Percentiles rank a stretch among this genome's conserved stretches.
These are phyloP conservation scores for Seminavis robusta DNA, from an alignment of 108 stramenopile genomes.

Conservation along the genomic window DNA sequence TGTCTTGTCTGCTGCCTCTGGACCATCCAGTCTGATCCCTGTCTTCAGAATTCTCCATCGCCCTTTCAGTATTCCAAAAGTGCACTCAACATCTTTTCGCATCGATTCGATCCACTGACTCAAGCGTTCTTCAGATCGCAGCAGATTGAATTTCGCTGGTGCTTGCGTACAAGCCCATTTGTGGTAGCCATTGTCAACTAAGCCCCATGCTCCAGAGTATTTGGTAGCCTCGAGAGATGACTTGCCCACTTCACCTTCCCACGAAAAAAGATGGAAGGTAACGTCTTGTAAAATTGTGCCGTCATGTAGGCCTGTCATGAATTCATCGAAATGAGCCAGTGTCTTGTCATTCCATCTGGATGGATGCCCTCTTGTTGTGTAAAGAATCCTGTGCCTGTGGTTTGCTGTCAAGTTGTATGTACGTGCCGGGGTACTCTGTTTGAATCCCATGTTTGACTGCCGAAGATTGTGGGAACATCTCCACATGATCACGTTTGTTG, in stretches of 20 bases:
- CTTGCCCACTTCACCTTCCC: too few relatives aligned
- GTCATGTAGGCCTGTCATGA: too few relatives aligned
- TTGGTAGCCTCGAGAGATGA: too few relatives aligned
- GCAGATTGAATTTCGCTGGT: too few relatives aligned
- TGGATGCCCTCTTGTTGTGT: not conserved
- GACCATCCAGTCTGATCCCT: slow-evolving; percentile 19
- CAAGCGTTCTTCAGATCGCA: not conserved
- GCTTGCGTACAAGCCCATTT: too few relatives aligned
- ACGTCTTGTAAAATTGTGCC: too few relatives aligned
- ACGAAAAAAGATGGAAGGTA: too few relatives aligned
- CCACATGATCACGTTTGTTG: too few relatives aligned
- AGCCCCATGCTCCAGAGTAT: slow-evolving; percentile 24
- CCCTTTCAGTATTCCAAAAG: slow-evolving; percentile 36
- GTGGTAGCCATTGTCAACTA: slow-evolving; percentile 43
- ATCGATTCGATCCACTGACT: slow-evolving; percentile 29
- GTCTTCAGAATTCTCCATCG: slow-evolving; percentile 16
- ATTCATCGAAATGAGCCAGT: slow-evolving; percentile 1
- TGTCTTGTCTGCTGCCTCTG: slow-evolving; percentile 12
- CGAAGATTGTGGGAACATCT: too few relatives aligned
- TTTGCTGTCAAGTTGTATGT: slow-evolving; percentile 2
- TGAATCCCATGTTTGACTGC: not conserved
- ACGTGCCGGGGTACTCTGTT: not conserved
- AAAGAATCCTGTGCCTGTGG: not conserved
- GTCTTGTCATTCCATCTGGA: slow-evolving; percentile 14
- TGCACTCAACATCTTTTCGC: slow-evolving; percentile 51